Evolutionary conservation across 257 asterid genomes (phyloP).

Genomic region (Apocynum venetum): DNA sequence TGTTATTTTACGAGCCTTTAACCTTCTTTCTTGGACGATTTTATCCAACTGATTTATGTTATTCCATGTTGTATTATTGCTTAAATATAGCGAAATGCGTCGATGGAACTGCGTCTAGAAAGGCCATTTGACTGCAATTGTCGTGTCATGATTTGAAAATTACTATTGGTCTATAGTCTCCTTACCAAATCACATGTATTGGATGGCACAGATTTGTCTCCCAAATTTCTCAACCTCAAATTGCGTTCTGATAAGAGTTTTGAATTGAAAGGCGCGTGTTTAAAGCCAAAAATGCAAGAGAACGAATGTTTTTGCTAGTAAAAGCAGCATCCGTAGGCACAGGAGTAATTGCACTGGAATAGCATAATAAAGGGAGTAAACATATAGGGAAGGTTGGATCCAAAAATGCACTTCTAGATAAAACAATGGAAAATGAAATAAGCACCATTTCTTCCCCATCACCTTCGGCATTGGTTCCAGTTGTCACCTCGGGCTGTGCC

Average conservation of each 20-base stretch:
- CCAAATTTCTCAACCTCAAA: background rate
- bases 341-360: background rate
- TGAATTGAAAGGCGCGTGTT: background rate
- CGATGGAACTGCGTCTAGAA: background rate
- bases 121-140: too few relatives aligned
- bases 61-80: background rate
- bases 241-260: background rate
- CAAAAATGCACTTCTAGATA: background rate
- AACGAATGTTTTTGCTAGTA: background rate
- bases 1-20: too few relatives aligned
- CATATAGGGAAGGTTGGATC: slow-evolving; percentile 13
- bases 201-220: too few relatives aligned
- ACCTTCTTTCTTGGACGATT: too few relatives aligned
- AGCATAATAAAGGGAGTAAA: slow-evolving; percentile 11
- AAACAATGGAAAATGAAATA: background rate
- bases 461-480: background rate
- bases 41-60: too few relatives aligned
- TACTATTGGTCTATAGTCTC: too few relatives aligned
- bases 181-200: too few relatives aligned
- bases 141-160: background rate
- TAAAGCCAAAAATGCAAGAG: background rate
- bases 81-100: background rate
- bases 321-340: background rate
- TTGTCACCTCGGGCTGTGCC: background rate
- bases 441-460: background rate